Evolutionary conservation across 2,329 filamentous ascomycete species (phyloP), one percentile per base, ranked within the genome.

Genomic region (Fusarium decemcellulare): DNA sequence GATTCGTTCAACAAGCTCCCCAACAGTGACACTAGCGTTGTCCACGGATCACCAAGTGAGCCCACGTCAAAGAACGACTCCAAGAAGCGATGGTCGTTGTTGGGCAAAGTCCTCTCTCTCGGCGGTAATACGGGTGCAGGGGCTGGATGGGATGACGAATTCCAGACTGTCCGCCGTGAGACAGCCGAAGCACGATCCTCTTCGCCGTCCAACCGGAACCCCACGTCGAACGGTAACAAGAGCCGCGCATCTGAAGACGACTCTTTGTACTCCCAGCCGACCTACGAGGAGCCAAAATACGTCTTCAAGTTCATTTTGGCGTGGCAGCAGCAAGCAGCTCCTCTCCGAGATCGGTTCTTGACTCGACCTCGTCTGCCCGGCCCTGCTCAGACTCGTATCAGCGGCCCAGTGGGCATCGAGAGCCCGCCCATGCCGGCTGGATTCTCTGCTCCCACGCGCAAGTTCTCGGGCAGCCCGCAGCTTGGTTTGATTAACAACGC

Each of bases 241-340:
- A 57, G 78, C 0, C 75, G 84, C 2, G 78, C 82, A 12, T 84
- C 84, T 3, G 86, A 88, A 56, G 80, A 80, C 14, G 87, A 86
- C 30, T 88, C 87, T 15, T 82, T 83, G n/a, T 84, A 84, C 14
- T 89, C 87, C 9, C 83, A 86, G 2, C 87, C 88, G 1, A 80
- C 86, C 7, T 87, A 81, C 62, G 85, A 88, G 70, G 81, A 87
- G 76, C 81, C 86, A 76, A 83, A 85, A 68, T 93, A 88, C 74
- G 85, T 89, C 63, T 95, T 95, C 83, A 92, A 91, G 66, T 95
- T 95, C 74, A 89, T 91, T 10, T 85, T 94, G 3, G 90, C 92
- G 63, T 91, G 88, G 85, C 85, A 90, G 42, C 81, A 85, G 51
- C 87, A 87, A 27, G 78, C 84, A 18, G 84, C 87, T 67, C 84